These are phyloP conservation scores for Butyriboletus pseudospeciosus DNA, from an alignment of 1,284 basidiomycete genomes.

Conservation along the genomic window DNA sequence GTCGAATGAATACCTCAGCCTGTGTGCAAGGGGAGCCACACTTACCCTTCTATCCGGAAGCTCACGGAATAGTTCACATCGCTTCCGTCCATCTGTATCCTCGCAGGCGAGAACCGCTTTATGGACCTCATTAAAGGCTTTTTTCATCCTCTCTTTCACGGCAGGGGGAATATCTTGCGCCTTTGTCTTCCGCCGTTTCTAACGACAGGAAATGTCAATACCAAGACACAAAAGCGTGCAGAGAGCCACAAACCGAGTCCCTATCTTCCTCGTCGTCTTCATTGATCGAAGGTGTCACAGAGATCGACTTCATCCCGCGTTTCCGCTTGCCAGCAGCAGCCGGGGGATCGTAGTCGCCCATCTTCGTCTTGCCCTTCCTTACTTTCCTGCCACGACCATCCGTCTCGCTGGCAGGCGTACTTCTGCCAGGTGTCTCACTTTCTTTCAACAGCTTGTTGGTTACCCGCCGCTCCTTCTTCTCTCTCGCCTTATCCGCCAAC, in stretches of 20 bases:
- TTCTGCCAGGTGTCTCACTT: conserved; percentile 49
- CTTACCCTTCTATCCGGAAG: conserved; percentile 67
- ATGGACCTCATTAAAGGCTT: conserved; percentile 76
- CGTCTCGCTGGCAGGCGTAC: conserved; percentile 60
- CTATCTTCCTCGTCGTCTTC: conserved; percentile 69
- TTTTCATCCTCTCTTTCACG: conserved; percentile 76
- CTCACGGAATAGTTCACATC: conserved; percentile 81
- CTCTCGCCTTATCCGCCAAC: conserved; percentile 57
- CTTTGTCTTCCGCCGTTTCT: conserved; percentile 79
- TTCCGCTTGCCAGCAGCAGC: conserved; percentile 62
- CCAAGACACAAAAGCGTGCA: background rate
- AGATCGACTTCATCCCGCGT: conserved; percentile 67
- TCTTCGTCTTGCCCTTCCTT: conserved; percentile 65
- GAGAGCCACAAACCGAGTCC: conserved; percentile 48
- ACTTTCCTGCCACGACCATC: conserved; percentile 57
- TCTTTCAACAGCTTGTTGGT: conserved; percentile 53
- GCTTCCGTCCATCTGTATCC: conserved; percentile 69
- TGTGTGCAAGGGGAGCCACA: background rate
- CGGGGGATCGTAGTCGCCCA: conserved; percentile 46
- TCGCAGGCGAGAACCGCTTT: conserved; percentile 74
- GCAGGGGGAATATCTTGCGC: conserved; percentile 49
- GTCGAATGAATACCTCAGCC: background rate
- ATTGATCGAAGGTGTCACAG: conserved; percentile 68
- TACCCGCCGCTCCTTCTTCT: conserved; percentile 58
- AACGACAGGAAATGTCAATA: background rate